These are phyloP conservation scores for Dendrobium officinale DNA, from an alignment of 106 monocot species.

Conservation along the genomic window DNA sequence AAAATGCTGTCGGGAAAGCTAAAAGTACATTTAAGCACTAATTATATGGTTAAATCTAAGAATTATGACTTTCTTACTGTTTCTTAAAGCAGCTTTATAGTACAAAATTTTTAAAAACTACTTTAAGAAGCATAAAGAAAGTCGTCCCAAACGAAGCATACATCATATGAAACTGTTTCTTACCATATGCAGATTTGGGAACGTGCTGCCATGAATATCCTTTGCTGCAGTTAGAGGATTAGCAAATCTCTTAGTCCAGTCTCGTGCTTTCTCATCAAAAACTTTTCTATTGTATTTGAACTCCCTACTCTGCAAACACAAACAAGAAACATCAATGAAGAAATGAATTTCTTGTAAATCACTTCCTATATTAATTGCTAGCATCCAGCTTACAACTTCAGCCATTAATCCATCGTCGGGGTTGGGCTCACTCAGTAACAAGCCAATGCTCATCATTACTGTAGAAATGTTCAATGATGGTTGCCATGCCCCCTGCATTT, in stretches of 20 bases:
- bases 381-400: slow-evolving; percentile 57
- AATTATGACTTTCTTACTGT: not conserved
- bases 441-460: slow-evolving; percentile 75
- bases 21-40: not conserved
- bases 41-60: not conserved
- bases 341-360: not conserved
- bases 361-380: not conserved
- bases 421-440: slow-evolving; percentile 85
- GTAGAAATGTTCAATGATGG: slow-evolving; percentile 89
- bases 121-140: too few species aligned
- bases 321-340: not conserved
- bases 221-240: slow-evolving; percentile 19
- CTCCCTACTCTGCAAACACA: slow-evolving; percentile 74
- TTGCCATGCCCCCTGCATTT: slow-evolving; percentile 71
- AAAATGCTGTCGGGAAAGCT: not conserved
- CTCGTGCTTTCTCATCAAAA: slow-evolving; percentile 71
- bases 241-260: slow-evolving; percentile 85
- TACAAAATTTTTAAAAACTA: too few species aligned
- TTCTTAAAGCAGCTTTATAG: too few species aligned
- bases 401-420: slow-evolving; percentile 96
- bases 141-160: too few species aligned
- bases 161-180: not conserved
- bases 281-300: slow-evolving; percentile 80
- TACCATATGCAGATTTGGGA: slow-evolving; percentile 10
- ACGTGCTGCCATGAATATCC: slow-evolving; percentile 6